These are phyloP conservation scores for Metschnikowia picachoensis DNA, from an alignment of 805 yeast species.

Conservation along the genomic window DNA sequence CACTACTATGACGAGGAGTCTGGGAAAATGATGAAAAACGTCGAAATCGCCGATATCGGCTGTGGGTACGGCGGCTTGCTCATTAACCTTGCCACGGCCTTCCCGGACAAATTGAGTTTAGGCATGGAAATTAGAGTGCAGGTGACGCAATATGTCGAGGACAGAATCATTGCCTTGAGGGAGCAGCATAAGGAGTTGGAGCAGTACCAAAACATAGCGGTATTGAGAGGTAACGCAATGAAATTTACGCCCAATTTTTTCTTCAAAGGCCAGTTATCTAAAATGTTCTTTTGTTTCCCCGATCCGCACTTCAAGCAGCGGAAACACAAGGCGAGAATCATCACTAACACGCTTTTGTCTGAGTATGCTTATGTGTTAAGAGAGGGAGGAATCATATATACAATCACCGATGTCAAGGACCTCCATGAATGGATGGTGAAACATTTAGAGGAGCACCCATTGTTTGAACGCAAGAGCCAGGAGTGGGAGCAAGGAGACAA, in stretches of 20 bases:
- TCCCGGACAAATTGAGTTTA: slow-evolving; percentile 69
- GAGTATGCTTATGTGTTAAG: slow-evolving; percentile 89
- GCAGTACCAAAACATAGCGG: slow-evolving; percentile 80
- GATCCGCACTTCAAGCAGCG: slow-evolving; percentile 98
- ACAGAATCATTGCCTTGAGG: slow-evolving; percentile 86
- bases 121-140: slow-evolving; percentile 99
- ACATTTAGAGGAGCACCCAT: slow-evolving; percentile 86
- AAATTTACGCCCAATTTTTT: slow-evolving; percentile 95
- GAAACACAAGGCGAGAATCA: slow-evolving; percentile 94
- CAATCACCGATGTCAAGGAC: slow-evolving; percentile 94
- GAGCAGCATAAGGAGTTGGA: slow-evolving; percentile 38
- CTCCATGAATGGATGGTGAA: slow-evolving; percentile 94
- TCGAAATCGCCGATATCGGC: slow-evolving; percentile 92
- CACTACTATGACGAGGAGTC: slow-evolving; percentile 42
- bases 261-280: slow-evolving; percentile 71
- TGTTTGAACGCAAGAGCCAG: slow-evolving; percentile 73
- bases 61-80: slow-evolving; percentile 96
- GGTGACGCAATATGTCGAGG: slow-evolving; percentile 96
- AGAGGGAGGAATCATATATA: slow-evolving; percentile 86
- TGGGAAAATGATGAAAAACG: slow-evolving; percentile 46
- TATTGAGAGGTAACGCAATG: slow-evolving; percentile 94
- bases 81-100: slow-evolving; percentile 71
- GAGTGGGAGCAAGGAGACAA: slow-evolving; percentile 79
- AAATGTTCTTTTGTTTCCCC: slow-evolving; percentile 98
- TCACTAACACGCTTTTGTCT: slow-evolving; percentile 80